phyloP scores from a whole-genome alignment of 129 eudicot genomes.

The Apium graveolens region DNA sequence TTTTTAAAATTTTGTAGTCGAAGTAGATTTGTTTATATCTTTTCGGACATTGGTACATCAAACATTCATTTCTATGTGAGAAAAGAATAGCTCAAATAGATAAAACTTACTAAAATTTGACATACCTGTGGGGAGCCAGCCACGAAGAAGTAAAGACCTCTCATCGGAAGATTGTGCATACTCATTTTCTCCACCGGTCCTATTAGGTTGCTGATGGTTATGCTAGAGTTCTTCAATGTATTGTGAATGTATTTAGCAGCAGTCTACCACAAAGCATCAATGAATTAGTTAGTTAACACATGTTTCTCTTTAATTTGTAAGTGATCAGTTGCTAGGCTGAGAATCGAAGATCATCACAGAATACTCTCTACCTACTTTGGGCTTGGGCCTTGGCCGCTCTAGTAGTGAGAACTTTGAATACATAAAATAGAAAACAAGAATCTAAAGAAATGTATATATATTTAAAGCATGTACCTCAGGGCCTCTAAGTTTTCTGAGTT shows the following conservation, averaged over 20 bases:
- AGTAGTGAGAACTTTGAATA: not conserved
- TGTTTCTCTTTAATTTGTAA: not conserved
- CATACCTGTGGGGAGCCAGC: slow-evolving; percentile 6
- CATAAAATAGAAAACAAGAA: not conserved
- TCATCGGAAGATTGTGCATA: not conserved
- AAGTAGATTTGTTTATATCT: too few relatives aligned
- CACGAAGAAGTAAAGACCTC: slow-evolving; percentile 3
- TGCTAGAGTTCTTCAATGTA: slow-evolving; percentile 3
- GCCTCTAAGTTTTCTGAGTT: slow-evolving; percentile 9
- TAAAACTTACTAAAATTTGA: not conserved
- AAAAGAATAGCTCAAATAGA: not conserved
- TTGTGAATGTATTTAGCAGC: slow-evolving; percentile 4
- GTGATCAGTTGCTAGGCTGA: not conserved
- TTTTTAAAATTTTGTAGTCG: too few relatives aligned
- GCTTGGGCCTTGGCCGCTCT: not conserved
- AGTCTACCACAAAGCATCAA: not conserved
- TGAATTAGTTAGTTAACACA: not conserved
- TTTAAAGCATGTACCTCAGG: slow-evolving; percentile 18
- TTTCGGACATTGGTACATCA: too few relatives aligned
- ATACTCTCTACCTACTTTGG: not conserved
- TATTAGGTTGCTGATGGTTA: not conserved
- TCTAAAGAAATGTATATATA: not conserved
- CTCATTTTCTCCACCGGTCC: slow-evolving; percentile 22
- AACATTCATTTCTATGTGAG: not conserved
- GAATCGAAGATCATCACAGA: not conserved